Base-by-base conservation (phyloP, 352 stramenopile genomes). In the Phytopythium kandeliae region DNA sequence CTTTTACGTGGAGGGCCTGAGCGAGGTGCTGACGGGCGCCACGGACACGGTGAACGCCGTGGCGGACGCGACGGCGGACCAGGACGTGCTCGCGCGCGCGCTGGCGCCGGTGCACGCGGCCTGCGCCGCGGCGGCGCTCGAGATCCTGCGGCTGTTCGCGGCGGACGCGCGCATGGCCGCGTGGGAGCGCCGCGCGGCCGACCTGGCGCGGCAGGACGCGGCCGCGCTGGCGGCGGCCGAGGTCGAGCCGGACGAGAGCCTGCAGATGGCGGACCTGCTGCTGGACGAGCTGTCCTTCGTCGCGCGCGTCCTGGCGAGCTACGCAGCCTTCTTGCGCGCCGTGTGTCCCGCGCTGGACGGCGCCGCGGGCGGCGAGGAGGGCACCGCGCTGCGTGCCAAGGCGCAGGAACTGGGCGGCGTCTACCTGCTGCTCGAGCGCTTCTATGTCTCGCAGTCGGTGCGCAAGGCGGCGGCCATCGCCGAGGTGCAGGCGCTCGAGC, bases 251-350 rank as follows among this genome's bases (percentile, higher is more conserved):
- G 84, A 94, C 54, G 84, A 94, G 63, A 91, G 78, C 60, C 62
- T 94, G 28, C 83, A 94, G 58, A 94, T 94, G 84, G 71, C 92
- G 45, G 80, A 94, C 44, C 58, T 92, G 48, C 85, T 89, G 40
- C 55, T 94, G 43, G 84, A 94, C 48, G 81, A 94, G 51, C 42
- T 91, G 17, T 73, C 79, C 19, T 88, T 86, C 62, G 73, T 94
- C 40, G 72, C 91, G 17, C 78, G 80, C 24, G 60, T 89, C 19
- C 55, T 90, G 26, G 74, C 75, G 60, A 87, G 78, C 49, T 94
- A 94, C 51, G 65, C 54, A 3, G 50, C 59, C 11, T 90, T 87
- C 34, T 51, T 88, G 38, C 49, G 58, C 28, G 79, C 72, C 10
- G 55, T 89, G 16, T 86, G 71, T 57, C 62, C 74, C 26, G 69